Percentiles rank a stretch among this genome's conserved stretches.
These are phyloP conservation scores for Rhodotorula kratochvilovae DNA, from an alignment of 768 basidiomycete genomes.

Conservation along the genomic window DNA sequence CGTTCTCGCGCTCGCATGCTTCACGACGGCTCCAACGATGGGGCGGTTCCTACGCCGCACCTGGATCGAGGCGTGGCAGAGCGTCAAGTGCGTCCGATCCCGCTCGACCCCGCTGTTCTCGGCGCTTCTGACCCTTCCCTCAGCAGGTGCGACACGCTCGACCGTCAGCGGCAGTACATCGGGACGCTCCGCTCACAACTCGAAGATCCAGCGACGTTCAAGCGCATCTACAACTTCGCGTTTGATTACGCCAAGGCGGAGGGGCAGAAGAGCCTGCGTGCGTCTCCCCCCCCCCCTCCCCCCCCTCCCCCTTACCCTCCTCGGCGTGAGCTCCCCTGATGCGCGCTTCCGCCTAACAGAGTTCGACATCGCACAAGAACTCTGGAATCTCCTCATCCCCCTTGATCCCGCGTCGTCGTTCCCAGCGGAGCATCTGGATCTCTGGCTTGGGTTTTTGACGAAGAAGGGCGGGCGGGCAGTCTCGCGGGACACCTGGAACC, in stretches of 20 bases:
- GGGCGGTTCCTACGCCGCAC: conserved; percentile 67
- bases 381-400: conserved; percentile 72
- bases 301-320: not conserved
- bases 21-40: conserved; percentile 68
- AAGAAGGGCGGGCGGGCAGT: conserved; percentile 67
- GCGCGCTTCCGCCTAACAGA: conserved; percentile 47
- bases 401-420: conserved; percentile 52
- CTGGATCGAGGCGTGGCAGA: conserved; percentile 79
- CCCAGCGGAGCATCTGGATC: conserved; percentile 51
- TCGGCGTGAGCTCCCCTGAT: not conserved
- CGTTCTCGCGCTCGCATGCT: conserved; percentile 72
- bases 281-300: conserved; percentile 39
- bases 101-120: not conserved
- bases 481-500: conserved; percentile 39
- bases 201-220: conserved; percentile 66
- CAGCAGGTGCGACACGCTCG: conserved; percentile 62
- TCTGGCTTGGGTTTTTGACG: conserved; percentile 75
- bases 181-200: conserved; percentile 59
- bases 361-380: conserved; percentile 63
- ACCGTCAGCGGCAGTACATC: conserved; percentile 60
- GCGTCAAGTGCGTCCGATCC: conserved; percentile 57
- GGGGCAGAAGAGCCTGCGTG: conserved; percentile 75
- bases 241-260: conserved; percentile 72
- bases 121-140: not conserved
- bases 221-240: conserved; percentile 69